A percentile compares a stretch with the other conserved stretches of the same genome.
Conservation (phyloP, 75 land plant species). For the Cupressus sempervirens region DNA sequence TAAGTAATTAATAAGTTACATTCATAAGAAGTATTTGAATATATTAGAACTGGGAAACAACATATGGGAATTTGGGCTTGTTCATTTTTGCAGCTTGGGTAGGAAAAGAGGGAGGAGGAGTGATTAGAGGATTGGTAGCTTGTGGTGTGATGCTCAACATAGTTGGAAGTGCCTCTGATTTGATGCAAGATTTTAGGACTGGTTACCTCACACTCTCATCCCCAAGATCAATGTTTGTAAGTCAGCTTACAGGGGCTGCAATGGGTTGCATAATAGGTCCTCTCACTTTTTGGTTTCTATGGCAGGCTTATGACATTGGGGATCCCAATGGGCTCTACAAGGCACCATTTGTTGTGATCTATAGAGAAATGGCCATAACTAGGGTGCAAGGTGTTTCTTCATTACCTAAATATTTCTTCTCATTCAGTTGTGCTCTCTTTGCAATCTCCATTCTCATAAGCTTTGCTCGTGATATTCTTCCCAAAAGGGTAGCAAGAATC, state of each 20-base stretch:
- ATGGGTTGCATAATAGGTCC: constrained; percentile 44
- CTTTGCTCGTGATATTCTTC: constrained; percentile 14
- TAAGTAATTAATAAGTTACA: no score
- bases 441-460: constrained; percentile 18
- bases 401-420: constrained; percentile 26
- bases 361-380: constrained; percentile 31
- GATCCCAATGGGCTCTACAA: constrained; percentile 14
- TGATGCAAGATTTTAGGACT: constrained; percentile 74
- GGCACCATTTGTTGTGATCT: constrained; percentile 42
- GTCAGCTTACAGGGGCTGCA: constrained; percentile 27
- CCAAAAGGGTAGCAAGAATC: not conserved
- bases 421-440: constrained; percentile 30
- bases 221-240: constrained; percentile 42
- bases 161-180: constrained; percentile 55
- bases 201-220: constrained; percentile 65
- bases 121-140: constrained; percentile 60
- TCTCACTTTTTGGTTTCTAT: constrained; percentile 37
- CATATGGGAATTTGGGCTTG: constrained; percentile 64
- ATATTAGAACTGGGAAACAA: constrained; percentile 48
- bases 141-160: constrained; percentile 71
- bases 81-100: constrained; percentile 72
- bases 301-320: constrained; percentile 29
- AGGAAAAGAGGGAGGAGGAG: constrained; percentile 53
- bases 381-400: constrained; percentile 38
- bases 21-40: no score